phyloP scores from a whole-genome alignment of 2,329 filamentous ascomycete species.

The Emericellopsis cladophorae region DNA sequence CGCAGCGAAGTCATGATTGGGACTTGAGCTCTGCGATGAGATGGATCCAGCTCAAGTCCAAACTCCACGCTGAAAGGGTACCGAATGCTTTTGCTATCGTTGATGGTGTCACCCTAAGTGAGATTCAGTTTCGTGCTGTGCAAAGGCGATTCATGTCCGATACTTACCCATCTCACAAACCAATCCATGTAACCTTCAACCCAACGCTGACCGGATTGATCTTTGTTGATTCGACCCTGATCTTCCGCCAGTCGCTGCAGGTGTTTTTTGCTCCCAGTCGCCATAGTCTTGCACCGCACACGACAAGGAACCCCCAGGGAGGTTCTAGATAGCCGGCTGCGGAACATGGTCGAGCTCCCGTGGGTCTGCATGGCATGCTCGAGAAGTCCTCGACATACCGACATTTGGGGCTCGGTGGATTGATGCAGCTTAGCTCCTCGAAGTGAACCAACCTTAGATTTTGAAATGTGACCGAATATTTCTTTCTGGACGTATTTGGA shows the following conservation, averaged over 20 bases:
- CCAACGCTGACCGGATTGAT: neutral
- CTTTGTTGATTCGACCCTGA: neutral
- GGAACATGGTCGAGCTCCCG: slow-evolving; percentile 1
- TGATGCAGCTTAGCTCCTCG: neutral
- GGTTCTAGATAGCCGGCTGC: neutral
- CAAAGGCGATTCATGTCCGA: neutral
- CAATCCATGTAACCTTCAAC: neutral
- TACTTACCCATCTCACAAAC: neutral
- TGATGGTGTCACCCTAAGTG: neutral
- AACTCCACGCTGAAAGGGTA: neutral
- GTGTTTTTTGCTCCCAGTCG: neutral
- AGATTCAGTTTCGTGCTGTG: neutral
- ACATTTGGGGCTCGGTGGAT: neutral
- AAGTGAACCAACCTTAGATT: neutral
- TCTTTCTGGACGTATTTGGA: neutral
- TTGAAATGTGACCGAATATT: neutral
- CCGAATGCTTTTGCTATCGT: neutral
- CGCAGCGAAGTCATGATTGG: neutral
- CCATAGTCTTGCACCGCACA: neutral
- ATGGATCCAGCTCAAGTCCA: neutral
- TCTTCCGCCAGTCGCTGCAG: neutral
- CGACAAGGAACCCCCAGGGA: neutral
- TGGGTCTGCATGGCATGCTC: neutral
- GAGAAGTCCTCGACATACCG: neutral
- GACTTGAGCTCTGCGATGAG: neutral